These are phyloP conservation scores for Sedum album DNA, from an alignment of 164 flowering plant genomes.

Conservation along the genomic window DNA sequence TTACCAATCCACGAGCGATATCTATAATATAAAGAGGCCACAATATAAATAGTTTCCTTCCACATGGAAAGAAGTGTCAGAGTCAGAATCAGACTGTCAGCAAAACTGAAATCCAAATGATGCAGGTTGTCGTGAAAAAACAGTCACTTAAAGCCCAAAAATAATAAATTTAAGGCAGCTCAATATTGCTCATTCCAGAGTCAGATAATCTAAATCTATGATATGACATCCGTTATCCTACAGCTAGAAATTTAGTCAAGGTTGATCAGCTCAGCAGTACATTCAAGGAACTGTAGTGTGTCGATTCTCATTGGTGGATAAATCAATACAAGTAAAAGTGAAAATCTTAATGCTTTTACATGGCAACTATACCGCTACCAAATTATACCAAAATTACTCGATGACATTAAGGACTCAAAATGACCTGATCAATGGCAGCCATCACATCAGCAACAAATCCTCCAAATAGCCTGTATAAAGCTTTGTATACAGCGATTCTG, in stretches of 20 bases:
- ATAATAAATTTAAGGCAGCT: not conserved
- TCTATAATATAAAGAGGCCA: not conserved
- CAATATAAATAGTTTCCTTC: not conserved
- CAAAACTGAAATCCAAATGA: no score
- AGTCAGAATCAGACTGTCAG: no score
- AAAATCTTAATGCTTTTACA: no score
- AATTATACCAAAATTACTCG: not conserved
- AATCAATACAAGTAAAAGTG: no score
- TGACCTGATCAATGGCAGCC: slow-evolving; percentile 97
- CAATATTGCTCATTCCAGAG: not conserved
- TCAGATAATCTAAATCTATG: not conserved
- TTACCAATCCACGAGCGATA: not conserved
- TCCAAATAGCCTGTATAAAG: slow-evolving; percentile 91
- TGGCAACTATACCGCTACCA: no score
- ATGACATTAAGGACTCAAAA: not conserved
- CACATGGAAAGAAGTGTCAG: no score
- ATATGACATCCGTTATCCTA: not conserved
- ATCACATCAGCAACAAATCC: slow-evolving; percentile 97
- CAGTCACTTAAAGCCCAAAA: not conserved
- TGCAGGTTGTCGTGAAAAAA: not conserved
- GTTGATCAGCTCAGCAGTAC: no score
- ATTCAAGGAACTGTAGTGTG: no score
- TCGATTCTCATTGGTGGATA: no score
- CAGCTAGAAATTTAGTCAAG: no score
- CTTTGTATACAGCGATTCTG: slow-evolving; percentile 98